Conservation (phyloP, 1,139 yeast genomes). For the Candida pseudoviswanathii region DNA sequence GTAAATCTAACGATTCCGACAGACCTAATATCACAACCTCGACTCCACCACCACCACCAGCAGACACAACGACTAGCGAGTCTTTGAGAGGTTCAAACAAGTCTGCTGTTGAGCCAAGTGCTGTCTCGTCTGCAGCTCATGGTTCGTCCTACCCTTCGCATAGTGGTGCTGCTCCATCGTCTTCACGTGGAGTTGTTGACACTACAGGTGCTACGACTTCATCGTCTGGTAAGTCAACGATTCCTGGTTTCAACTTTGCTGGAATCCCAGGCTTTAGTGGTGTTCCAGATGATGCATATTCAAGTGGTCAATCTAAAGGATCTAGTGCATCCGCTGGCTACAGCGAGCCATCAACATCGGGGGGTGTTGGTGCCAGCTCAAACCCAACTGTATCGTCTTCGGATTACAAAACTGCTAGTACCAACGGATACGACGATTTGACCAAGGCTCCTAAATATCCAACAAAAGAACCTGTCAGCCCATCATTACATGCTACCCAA, state of each 20-base stretch:
- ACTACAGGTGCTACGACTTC: neutral
- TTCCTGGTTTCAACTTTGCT: conserved; percentile 3
- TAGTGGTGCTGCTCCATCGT: neutral
- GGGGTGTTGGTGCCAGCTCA: neutral
- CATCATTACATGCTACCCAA: neutral
- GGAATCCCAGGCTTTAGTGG: conserved; percentile 8
- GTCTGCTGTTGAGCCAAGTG: neutral
- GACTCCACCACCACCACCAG: neutral
- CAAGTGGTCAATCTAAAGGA: conserved; percentile 1
- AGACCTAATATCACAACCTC: neutral
- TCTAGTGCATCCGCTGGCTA: neutral
- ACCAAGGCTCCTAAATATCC: neutral
- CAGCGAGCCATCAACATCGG: conserved; percentile 5
- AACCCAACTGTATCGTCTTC: neutral
- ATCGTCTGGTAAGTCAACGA: neutral
- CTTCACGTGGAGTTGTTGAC: neutral
- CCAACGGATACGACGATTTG: neutral
- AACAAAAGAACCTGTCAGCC: neutral
- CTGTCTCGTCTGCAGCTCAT: neutral
- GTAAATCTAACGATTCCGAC: neutral
- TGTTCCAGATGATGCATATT: neutral
- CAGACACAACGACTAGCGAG: too few relatives aligned
- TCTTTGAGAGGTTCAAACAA: neutral
- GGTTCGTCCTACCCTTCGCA: neutral
- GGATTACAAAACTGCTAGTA: neutral